These are phyloP conservation scores for Helminthosporium solani DNA, from an alignment of 2,329 filamentous ascomycete species.

Conservation along the genomic window DNA sequence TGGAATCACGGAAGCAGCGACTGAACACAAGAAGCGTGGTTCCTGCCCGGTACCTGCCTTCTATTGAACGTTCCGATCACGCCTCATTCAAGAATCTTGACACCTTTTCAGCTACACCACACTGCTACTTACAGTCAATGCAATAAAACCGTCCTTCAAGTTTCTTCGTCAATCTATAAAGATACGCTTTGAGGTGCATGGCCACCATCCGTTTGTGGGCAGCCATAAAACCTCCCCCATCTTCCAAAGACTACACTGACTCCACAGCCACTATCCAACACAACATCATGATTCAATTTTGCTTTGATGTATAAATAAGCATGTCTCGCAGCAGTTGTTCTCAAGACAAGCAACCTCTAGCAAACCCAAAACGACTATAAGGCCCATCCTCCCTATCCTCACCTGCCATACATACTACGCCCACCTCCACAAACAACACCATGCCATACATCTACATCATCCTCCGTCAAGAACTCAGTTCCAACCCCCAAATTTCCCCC, in stretches of 20 bases:
- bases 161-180: neutral
- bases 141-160: neutral
- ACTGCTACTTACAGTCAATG: too few species aligned
- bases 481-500: neutral
- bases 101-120: too few species aligned
- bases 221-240: neutral
- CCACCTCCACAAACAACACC: neutral
- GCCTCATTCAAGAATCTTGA: neutral
- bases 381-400: neutral
- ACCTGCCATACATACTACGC: neutral
- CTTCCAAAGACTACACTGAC: neutral
- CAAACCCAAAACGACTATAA: too few species aligned
- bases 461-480: neutral
- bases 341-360: too few species aligned
- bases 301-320: too few species aligned
- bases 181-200: neutral
- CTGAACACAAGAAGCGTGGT: neutral
- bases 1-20: neutral
- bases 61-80: neutral
- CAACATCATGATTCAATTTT: too few species aligned
- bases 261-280: too few species aligned
- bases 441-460: neutral
- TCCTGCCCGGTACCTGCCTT: neutral
- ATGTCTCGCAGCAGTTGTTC: too few species aligned
- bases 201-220: neutral